Evolutionary conservation across 202 grass and related monocot species (phyloP), one percentile per base, ranked within the genome.

Genomic region (Bolboschoenoplectus hybrid): DNA sequence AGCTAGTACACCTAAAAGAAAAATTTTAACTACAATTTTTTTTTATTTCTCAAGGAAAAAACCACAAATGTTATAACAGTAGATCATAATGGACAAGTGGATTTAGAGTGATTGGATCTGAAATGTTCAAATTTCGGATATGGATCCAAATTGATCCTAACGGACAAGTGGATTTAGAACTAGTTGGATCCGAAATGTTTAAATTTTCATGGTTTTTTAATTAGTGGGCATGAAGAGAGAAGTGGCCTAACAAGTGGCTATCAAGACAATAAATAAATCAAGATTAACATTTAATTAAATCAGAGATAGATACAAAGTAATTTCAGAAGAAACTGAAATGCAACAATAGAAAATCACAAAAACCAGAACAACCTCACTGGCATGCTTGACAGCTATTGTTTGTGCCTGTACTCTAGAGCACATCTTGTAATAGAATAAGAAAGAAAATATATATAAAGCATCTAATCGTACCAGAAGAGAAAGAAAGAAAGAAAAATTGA

Each of bases 391-490:
- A 82, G 80, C 80, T 82, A 79, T 77, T 50, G 50, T 77, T 12
- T 77, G 26, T 26, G 74, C 74, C 50, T 1, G 47, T 76, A 74
- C 20, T 0, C 9, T 56, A 56, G 6, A 77, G 19, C 44, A 77
- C 50, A 77, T 77, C 55, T 80, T 80, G 51, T 56, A 53, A 35
- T 80, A 80, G 13, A 53, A 80, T 81, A 81, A 57, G 9, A 58
- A 80, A 38, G 61, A 81, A n/a, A 9, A 2, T 43, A 43, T 2
- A 63, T 68, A 26, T 26, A 26, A 26, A 52, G 20, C 72, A 75
- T 75, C 72, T 49, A 14, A 52, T 53, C 51, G 39, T 19, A 82
- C 36, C 74, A 78, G 5, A 55, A 78, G 5, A 56, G 5, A 55
- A 56, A 53, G 71, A 41, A 7, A 56, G 5, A 55, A 56, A 53